A percentile compares a stretch with the other conserved stretches of the same genome.
phyloP scores from a whole-genome alignment of 176 grass and related monocot species.

The Eremochloa ophiuroides region DNA sequence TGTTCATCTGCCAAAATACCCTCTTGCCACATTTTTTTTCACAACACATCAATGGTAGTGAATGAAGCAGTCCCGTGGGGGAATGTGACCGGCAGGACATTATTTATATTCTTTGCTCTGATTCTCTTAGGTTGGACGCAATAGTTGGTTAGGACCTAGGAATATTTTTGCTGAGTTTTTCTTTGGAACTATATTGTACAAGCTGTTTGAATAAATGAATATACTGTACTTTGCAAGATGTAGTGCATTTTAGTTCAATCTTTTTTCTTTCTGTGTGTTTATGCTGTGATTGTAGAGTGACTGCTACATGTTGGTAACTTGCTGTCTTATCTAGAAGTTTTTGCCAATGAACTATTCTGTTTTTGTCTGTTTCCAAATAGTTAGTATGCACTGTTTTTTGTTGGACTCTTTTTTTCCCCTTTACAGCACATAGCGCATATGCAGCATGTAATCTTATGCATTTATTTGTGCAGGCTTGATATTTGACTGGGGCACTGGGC shows the following conservation, averaged over 20 bases:
- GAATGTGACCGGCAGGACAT: background rate
- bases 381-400: background rate
- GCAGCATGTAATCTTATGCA: background rate
- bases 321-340: background rate
- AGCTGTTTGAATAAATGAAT: background rate
- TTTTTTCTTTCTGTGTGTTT: background rate
- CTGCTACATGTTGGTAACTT: background rate
- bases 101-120: background rate
- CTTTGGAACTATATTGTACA: background rate
- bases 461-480: constrained; percentile 31
- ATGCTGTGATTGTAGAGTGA: constrained; percentile 1
- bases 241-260: background rate
- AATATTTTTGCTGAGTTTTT: background rate
- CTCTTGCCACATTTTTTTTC: background rate
- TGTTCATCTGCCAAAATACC: background rate
- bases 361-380: background rate
- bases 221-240: background rate
- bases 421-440: background rate
- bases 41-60: background rate
- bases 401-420: background rate
- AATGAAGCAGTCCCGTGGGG: background rate
- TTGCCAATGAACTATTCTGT: background rate
- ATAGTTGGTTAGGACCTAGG: background rate
- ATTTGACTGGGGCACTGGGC: background rate
- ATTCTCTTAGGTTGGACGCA: background rate